Evolutionary conservation across 805 yeast species (phyloP).

Genomic region (Komagataella populi): DNA sequence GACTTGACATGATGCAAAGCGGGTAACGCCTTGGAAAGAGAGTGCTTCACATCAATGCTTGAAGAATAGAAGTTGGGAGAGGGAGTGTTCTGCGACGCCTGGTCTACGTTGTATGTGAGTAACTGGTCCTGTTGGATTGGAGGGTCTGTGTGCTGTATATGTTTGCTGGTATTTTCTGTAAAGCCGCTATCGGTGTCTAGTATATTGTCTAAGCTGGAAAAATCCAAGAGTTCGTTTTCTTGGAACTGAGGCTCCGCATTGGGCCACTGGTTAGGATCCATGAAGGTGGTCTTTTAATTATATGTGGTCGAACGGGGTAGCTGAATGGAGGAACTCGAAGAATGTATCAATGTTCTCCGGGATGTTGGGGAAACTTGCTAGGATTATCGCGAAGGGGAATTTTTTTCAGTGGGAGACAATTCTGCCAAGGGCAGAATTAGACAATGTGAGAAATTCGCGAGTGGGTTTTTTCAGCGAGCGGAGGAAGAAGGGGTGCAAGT

Average conservation of each 20-base stretch:
- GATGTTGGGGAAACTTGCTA: background rate
- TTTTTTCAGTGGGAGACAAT: background rate
- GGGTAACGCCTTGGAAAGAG: constrained; percentile 1
- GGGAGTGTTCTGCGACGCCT: background rate
- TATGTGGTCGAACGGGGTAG: background rate
- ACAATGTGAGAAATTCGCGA: background rate
- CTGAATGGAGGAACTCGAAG: background rate
- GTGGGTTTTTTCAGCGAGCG: too few species aligned
- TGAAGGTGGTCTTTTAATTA: background rate
- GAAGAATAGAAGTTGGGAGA: background rate
- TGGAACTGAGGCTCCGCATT: background rate
- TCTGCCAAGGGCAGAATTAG: background rate
- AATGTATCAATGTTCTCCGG: background rate
- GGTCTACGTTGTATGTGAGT: constrained; percentile 1
- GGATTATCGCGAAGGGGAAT: background rate
- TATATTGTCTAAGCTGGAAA: background rate
- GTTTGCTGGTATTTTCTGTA: background rate
- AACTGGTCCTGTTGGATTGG: background rate
- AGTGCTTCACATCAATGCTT: background rate
- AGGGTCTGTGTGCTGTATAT: background rate
- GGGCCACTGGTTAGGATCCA: background rate
- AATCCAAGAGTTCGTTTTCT: constrained; percentile 1
- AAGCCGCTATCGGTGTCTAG: background rate
- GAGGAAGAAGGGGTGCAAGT: background rate
- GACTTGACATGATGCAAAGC: background rate